Evolutionary conservation across 495 filamentous ascomycete species (phyloP), one percentile per base, ranked within the genome.

Genomic region (Lindgomyces ingoldianus): DNA sequence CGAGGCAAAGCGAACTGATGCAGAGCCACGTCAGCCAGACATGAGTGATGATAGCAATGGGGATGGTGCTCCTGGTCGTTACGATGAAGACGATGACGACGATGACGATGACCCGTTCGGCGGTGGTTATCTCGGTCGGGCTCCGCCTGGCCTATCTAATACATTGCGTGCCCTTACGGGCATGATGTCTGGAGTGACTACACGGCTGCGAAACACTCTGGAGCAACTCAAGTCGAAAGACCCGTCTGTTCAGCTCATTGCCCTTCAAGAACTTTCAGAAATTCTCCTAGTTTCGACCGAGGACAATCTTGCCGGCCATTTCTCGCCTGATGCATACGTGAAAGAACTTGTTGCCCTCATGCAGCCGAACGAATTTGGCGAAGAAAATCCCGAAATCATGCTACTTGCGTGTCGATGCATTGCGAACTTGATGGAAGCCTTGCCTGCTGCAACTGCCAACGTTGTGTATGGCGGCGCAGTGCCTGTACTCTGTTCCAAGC

Each of bases 331-430:
- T 76, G 83, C 87, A 16, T 97, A 94, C 68, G 90, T 98, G 54
- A 98, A 97, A 77, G 95, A 99, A 73, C 81, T 99, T 60, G 91
- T 98, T 26, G 75, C 82, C 0, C 77, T 99, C 68, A 97, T 99
- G 94, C 88, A 95, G 66, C 91, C 93, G 0, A 87, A 86, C 72
- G 89, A 93, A 26, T 84, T 85, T 52, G 91, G 90, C 19, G 90
- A 93, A 67, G 91, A 95, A 73, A 96, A 96, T 71, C 89, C 93
- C 3, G 93, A 99, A 75, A 96, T 97, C 68, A 97, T 97, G 93
- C 87, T 98, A 1, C 83, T 97, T 61, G 95, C 95, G 3, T 98
- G 95, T 74, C 89, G 95, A 49, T 98, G 90, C 74, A 86, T 99
- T 49, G 95, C 95, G 50, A 97, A 99, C 69, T 75, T 99, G 29